These are phyloP conservation scores for Lasiosphaeria miniovina DNA, from an alignment of 495 filamentous ascomycete genomes.

Conservation along the genomic window DNA sequence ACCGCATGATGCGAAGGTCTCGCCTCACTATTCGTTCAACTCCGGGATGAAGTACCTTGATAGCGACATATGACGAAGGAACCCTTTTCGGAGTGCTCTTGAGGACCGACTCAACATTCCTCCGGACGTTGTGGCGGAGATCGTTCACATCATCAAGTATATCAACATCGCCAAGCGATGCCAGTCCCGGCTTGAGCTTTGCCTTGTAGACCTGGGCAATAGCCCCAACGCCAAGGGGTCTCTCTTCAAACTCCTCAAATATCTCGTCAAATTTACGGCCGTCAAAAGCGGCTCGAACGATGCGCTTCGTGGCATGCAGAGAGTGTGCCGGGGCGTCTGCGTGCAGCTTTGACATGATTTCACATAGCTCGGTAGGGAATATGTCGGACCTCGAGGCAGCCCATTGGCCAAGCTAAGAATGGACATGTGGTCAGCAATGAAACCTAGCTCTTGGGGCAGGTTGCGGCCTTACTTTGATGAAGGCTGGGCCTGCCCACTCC, in stretches of 20 bases:
- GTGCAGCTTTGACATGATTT: slow-evolving; percentile 90
- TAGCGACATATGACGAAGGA: slow-evolving; percentile 88
- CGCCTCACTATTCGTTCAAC: slow-evolving; percentile 85
- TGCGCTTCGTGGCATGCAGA: slow-evolving; percentile 72
- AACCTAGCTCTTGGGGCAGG: background rate
- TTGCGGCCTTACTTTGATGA: slow-evolving; percentile 76
- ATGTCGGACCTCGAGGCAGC: slow-evolving; percentile 95
- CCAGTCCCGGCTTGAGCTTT: slow-evolving; percentile 78
- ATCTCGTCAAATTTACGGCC: slow-evolving; percentile 81
- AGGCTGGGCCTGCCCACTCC: slow-evolving; percentile 93
- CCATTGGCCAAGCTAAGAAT: slow-evolving; percentile 88
- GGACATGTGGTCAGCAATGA: slow-evolving; percentile 21
- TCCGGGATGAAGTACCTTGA: slow-evolving; percentile 93
- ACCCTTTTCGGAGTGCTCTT: slow-evolving; percentile 82
- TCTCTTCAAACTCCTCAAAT: slow-evolving; percentile 93
- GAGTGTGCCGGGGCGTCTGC: slow-evolving; percentile 92
- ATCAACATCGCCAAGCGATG: slow-evolving; percentile 57
- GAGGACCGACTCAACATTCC: slow-evolving; percentile 79
- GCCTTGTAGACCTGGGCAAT: slow-evolving; percentile 99
- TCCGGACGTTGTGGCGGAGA: slow-evolving; percentile 64
- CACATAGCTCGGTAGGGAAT: slow-evolving; percentile 92
- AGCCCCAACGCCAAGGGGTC: slow-evolving; percentile 88
- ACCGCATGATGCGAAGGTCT: slow-evolving; percentile 88
- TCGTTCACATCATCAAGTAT: slow-evolving; percentile 51
- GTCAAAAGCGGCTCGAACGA: slow-evolving; percentile 75